phyloP scores from a whole-genome alignment of 495 filamentous ascomycete genomes.

The Penicillium cataractarum region DNA sequence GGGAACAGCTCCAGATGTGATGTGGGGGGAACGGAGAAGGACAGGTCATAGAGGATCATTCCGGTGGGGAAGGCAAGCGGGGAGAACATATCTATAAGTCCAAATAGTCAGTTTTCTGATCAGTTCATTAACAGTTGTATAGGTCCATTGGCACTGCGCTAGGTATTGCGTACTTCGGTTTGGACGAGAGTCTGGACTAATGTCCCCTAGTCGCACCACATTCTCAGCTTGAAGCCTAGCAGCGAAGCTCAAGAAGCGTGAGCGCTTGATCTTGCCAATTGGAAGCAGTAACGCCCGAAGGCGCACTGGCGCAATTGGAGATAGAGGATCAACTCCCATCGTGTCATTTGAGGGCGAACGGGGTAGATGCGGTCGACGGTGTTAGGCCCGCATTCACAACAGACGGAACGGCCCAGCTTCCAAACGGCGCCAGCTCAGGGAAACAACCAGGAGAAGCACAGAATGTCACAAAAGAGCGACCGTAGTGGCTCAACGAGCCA shows the following conservation, averaged over 20 bases:
- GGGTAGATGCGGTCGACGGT: slow-evolving; percentile 33
- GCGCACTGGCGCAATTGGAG: slow-evolving; percentile 86
- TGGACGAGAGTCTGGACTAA: slow-evolving; percentile 83
- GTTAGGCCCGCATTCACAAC: slow-evolving; percentile 43
- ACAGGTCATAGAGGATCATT: slow-evolving; percentile 86
- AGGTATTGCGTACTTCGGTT: slow-evolving; percentile 73
- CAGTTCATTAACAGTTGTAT: background rate
- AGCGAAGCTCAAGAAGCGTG: slow-evolving; percentile 78
- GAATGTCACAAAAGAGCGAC: slow-evolving; percentile 4
- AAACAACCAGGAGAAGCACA: background rate
- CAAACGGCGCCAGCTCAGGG: slow-evolving; percentile 30
- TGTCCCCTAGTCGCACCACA: slow-evolving; percentile 85
- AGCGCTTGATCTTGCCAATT: slow-evolving; percentile 79
- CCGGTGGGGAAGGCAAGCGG: slow-evolving; percentile 90
- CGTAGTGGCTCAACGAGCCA: slow-evolving; percentile 2
- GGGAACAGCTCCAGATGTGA: slow-evolving; percentile 79
- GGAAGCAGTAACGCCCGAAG: slow-evolving; percentile 83
- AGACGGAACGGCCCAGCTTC: slow-evolving; percentile 21
- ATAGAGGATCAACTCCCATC: slow-evolving; percentile 85
- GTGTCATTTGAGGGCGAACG: slow-evolving; percentile 46
- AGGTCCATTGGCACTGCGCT: background rate
- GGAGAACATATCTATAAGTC: slow-evolving; percentile 82
- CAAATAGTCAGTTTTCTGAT: slow-evolving; percentile 33
- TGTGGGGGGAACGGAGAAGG: slow-evolving; percentile 73
- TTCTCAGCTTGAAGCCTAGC: slow-evolving; percentile 76